Conservation (phyloP, 306 rosid genomes). For the Prunus fruticosa region DNA sequence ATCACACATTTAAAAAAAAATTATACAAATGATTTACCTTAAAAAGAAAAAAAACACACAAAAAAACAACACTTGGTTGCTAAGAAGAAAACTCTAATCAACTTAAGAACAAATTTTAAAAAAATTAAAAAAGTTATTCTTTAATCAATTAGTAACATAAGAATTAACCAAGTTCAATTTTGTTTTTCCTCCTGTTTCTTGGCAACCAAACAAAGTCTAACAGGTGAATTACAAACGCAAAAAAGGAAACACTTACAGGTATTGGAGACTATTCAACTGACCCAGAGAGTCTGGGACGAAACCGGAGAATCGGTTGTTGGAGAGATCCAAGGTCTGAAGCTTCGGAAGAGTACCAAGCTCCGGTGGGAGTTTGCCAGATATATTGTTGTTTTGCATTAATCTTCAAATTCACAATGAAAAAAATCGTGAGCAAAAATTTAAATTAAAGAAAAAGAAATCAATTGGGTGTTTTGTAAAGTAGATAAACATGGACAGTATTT, state of each 20-base stretch:
- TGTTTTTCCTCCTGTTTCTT: slow-evolving; percentile 19
- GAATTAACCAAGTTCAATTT: neutral
- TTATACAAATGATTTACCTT: slow-evolving; percentile 8
- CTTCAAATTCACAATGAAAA: slow-evolving; percentile 33
- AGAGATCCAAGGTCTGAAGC: slow-evolving; percentile 90
- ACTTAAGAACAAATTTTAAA: neutral
- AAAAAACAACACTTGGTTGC: neutral
- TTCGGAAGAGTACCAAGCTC: slow-evolving; percentile 67
- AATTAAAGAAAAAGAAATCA: slow-evolving; percentile 7
- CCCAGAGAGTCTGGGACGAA: slow-evolving; percentile 57
- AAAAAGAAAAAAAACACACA: neutral
- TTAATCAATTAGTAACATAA: neutral
- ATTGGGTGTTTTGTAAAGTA: neutral
- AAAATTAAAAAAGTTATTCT: neutral
- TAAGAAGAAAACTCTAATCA: neutral
- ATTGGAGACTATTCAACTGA: slow-evolving; percentile 62
- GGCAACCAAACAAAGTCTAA: slow-evolving; percentile 15
- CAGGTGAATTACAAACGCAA: neutral
- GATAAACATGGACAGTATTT: too few species aligned
- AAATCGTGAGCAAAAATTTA: neutral
- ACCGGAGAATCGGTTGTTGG: slow-evolving; percentile 73
- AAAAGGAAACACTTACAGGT: slow-evolving; percentile 54
- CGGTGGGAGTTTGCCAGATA: slow-evolving; percentile 72
- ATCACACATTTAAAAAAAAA: slow-evolving; percentile 8
- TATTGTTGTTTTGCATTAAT: slow-evolving; percentile 81